phyloP scores from a whole-genome alignment of 2,329 filamentous ascomycete genomes.

The Diaporthe vexans region DNA sequence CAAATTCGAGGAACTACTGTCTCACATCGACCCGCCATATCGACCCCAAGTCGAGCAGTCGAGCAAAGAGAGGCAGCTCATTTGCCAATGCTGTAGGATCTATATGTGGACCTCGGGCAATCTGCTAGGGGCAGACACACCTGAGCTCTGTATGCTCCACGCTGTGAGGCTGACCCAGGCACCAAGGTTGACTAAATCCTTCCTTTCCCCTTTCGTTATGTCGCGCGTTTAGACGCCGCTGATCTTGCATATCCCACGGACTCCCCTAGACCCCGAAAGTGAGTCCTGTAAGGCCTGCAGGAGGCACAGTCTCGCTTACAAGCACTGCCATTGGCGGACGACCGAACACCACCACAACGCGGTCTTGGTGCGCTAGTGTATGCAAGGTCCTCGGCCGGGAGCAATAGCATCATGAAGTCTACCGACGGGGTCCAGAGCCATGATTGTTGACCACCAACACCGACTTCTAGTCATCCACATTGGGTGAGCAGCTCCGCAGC shows the following conservation, averaged over 20 bases:
- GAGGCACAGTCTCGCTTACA: conserved; percentile 16
- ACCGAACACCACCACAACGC: conserved; percentile 2
- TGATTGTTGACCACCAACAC: conserved; percentile 3
- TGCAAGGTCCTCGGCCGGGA: neutral
- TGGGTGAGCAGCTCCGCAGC: neutral
- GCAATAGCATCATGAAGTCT: neutral
- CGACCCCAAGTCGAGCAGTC: neutral
- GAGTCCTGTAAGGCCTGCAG: neutral
- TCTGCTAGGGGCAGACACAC: neutral
- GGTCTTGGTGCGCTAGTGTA: neutral
- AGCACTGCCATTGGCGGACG: conserved; percentile 15
- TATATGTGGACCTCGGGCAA: neutral
- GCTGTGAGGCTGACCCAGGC: neutral
- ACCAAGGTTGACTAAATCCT: neutral
- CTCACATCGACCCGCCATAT: neutral
- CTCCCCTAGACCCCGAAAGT: neutral
- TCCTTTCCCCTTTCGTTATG: conserved; percentile 1
- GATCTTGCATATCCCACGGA: conserved; percentile 19
- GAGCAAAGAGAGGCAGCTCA: neutral
- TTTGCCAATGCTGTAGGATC: neutral
- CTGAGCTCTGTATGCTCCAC: neutral
- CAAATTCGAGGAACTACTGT: neutral
- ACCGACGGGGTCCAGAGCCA: neutral
- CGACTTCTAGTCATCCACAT: neutral
- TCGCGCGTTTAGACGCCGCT: conserved; percentile 3